A percentile compares a stretch with the other conserved stretches of the same genome.
phyloP scores from a whole-genome alignment of 2,329 filamentous ascomycete species.

The Fonsecaea multimorphosa region DNA sequence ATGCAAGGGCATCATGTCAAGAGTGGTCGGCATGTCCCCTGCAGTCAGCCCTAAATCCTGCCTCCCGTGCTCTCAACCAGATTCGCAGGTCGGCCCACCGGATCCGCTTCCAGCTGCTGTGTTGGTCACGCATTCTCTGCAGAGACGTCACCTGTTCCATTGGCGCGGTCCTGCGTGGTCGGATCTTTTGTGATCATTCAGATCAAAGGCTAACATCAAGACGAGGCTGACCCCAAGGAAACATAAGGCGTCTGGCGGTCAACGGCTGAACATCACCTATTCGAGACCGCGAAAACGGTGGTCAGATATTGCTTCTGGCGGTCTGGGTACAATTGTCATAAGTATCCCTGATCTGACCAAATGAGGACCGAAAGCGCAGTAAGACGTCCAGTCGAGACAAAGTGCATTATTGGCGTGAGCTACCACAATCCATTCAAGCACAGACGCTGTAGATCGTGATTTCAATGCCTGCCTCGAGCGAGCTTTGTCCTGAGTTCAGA shows the following conservation, averaged over 20 bases:
- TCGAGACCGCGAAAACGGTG: neutral
- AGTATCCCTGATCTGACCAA: neutral
- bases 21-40: neutral
- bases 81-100: neutral
- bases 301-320: neutral
- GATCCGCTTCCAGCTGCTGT: neutral
- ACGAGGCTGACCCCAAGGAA: neutral
- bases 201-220: neutral
- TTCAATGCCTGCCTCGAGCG: neutral
- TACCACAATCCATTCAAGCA: neutral
- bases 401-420: neutral
- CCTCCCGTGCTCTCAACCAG: neutral
- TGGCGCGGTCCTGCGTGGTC: neutral
- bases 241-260: neutral
- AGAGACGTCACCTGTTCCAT: neutral
- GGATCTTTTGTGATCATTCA: neutral
- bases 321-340: neutral
- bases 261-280: neutral
- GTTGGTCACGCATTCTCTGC: neutral
- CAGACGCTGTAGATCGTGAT: neutral
- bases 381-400: neutral
- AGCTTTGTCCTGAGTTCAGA: neutral
- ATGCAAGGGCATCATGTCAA: conserved; percentile 4
- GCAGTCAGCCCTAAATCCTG: conserved; percentile 8
- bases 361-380: neutral